These are phyloP conservation scores for Grifola frondosa DNA, from an alignment of 1,284 basidiomycete species.

Conservation along the genomic window DNA sequence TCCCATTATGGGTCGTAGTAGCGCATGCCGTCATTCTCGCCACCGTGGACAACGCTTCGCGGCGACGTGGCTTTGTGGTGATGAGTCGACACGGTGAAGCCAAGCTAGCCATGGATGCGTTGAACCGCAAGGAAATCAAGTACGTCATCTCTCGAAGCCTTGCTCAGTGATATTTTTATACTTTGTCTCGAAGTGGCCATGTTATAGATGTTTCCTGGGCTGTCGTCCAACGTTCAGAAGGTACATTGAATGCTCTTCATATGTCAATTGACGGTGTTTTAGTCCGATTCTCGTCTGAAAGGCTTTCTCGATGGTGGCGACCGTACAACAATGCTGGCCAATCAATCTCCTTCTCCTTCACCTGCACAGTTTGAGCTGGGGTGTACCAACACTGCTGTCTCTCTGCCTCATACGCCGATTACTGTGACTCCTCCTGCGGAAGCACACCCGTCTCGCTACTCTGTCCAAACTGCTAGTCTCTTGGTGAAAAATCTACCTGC, in stretches of 20 bases:
- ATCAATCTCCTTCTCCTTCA: constrained; percentile 36
- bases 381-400: constrained; percentile 17
- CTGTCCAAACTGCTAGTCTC: constrained; percentile 40
- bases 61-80: constrained; percentile 75
- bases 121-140: constrained; percentile 71
- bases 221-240: constrained; percentile 78
- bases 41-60: constrained; percentile 76
- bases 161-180: not conserved
- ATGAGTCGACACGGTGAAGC: constrained; percentile 73
- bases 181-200: constrained; percentile 50
- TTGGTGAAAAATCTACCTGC: constrained; percentile 66
- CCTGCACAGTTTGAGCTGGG: constrained; percentile 28
- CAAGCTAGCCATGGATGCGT: constrained; percentile 56
- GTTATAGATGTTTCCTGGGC: constrained; percentile 78
- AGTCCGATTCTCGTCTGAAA: constrained; percentile 29
- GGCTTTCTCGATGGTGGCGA: constrained; percentile 80
- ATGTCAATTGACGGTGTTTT: not conserved
- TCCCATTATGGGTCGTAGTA: constrained; percentile 62
- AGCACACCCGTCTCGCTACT: constrained; percentile 11
- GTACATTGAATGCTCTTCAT: constrained; percentile 33
- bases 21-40: constrained; percentile 75
- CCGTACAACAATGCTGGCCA: constrained; percentile 58
- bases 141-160: constrained; percentile 26
- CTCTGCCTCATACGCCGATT: constrained; percentile 20
- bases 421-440: constrained; percentile 27